These are phyloP conservation scores for Plantago coronopus DNA, from an alignment of 305 asterid species.

Conservation along the genomic window DNA sequence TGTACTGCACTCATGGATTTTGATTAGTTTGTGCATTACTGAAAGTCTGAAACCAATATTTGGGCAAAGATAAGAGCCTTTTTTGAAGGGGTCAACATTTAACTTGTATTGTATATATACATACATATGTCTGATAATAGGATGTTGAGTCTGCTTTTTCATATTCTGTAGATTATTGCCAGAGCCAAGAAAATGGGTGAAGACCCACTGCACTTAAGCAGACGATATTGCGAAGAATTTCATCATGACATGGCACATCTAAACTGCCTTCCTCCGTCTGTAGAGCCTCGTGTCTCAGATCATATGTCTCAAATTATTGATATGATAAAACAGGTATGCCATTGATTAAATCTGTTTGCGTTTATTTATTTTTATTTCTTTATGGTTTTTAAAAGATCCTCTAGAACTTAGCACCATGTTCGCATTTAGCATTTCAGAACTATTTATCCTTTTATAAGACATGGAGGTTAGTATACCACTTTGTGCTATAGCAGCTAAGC, in stretches of 20 bases:
- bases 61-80: conserved; percentile 6
- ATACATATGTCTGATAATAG: conserved; percentile 54
- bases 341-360: conserved; percentile 12
- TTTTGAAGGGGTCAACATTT: conserved; percentile 10
- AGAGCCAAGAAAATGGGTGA: conserved; percentile 84
- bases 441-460: too few species aligned
- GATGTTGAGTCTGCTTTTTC: conserved; percentile 69
- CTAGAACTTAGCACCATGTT: neutral
- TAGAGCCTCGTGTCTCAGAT: conserved; percentile 95
- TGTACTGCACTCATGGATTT: neutral
- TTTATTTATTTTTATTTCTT: conserved; percentile 3
- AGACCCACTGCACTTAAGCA: conserved; percentile 79
- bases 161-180: conserved; percentile 81
- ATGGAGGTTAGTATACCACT: too few species aligned
- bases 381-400: conserved; percentile 5
- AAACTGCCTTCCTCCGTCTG: conserved; percentile 83
- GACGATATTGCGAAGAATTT: conserved; percentile 84
- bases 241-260: conserved; percentile 75
- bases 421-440: too few species aligned
- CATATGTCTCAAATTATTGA: conserved; percentile 80
- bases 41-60: conserved; percentile 10
- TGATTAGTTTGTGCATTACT: neutral
- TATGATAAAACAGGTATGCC: conserved; percentile 80
- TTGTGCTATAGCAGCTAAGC: neutral
- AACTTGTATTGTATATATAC: conserved; percentile 26